These are phyloP conservation scores for Arthrobotrys entomopaga DNA, from an alignment of 2,329 filamentous ascomycete species.

Conservation along the genomic window DNA sequence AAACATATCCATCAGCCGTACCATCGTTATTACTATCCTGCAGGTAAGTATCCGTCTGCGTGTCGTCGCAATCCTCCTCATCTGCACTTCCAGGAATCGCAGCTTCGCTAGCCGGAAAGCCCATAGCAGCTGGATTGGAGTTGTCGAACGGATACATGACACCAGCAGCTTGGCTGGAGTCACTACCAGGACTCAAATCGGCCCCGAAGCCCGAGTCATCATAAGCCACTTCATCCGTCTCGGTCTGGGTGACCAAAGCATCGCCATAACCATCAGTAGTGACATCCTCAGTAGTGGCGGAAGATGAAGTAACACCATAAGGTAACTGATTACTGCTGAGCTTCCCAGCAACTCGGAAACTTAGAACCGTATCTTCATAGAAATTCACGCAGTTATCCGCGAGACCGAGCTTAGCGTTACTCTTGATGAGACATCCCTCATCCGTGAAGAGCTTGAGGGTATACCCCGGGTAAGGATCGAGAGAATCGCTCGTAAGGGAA, in stretches of 20 bases:
- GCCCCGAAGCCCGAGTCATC: not conserved
- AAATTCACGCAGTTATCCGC: not conserved
- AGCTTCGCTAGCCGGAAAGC: not conserved
- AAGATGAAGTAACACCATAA: not conserved
- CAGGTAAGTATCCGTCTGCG: not conserved
- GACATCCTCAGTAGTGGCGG: not conserved
- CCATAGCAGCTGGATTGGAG: not conserved
- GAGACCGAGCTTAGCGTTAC: not conserved
- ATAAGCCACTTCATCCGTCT: not conserved
- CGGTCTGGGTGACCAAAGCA: conserved; percentile 18
- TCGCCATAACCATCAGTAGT: conserved; percentile 5
- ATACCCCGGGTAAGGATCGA: not conserved
- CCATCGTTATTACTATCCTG: conserved; percentile 19
- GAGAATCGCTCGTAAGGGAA: not conserved
- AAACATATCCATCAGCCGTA: conserved; percentile 22
- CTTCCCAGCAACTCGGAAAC: not conserved
- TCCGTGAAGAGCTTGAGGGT: not conserved
- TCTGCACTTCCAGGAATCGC: conserved; percentile 14
- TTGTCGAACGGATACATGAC: conserved; percentile 28
- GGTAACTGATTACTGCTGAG: not conserved
- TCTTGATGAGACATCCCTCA: not conserved
- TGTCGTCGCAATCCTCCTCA: conserved; percentile 9
- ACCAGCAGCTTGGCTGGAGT: not conserved
- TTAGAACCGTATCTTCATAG: not conserved
- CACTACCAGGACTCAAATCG: not conserved